A percentile compares a stretch with the other conserved stretches of the same genome.
phyloP scores from a whole-genome alignment of 441 rosid species.

The Syzygium malaccense region DNA sequence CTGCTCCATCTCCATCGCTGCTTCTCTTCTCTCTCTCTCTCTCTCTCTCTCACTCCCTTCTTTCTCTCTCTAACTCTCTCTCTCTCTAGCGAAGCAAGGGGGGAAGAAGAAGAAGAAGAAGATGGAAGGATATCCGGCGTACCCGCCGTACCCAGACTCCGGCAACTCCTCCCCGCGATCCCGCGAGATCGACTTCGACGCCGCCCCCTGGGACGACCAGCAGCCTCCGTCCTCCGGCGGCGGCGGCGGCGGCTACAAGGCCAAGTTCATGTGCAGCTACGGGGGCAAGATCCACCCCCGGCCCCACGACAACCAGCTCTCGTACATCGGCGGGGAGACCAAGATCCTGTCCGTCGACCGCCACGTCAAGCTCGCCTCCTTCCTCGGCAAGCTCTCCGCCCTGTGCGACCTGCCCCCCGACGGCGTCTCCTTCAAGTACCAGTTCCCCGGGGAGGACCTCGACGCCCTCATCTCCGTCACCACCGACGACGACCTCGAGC shows the following conservation, averaged over 20 bases:
- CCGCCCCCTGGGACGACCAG: slow-evolving; percentile 72
- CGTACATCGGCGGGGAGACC: slow-evolving; percentile 83
- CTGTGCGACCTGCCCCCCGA: slow-evolving; percentile 44
- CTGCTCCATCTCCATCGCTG: neutral
- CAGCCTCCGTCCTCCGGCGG: slow-evolving; percentile 12
- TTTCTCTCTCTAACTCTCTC: neutral
- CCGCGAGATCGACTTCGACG: slow-evolving; percentile 82
- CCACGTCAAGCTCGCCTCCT: slow-evolving; percentile 33
- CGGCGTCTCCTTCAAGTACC: slow-evolving; percentile 70
- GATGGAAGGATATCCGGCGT: slow-evolving; percentile 59
- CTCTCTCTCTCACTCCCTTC: too few relatives aligned
- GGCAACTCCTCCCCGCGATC: slow-evolving; percentile 84
- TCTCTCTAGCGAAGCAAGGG: neutral
- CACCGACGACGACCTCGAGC: slow-evolving; percentile 84
- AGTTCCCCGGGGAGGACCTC: slow-evolving; percentile 80
- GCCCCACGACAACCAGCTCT: slow-evolving; percentile 78
- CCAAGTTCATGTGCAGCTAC: slow-evolving; percentile 85
- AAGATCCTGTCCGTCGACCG: slow-evolving; percentile 86
- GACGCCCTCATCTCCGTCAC: slow-evolving; percentile 88
- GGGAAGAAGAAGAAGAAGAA: neutral
- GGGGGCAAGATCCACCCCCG: slow-evolving; percentile 92
- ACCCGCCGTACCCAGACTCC: slow-evolving; percentile 71
- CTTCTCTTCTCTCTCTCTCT: neutral
- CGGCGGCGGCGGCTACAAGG: slow-evolving; percentile 41
- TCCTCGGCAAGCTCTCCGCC: slow-evolving; percentile 53